These are phyloP conservation scores for Neonothopanus nambi DNA, from an alignment of 1,284 basidiomycete species.

Conservation along the genomic window DNA sequence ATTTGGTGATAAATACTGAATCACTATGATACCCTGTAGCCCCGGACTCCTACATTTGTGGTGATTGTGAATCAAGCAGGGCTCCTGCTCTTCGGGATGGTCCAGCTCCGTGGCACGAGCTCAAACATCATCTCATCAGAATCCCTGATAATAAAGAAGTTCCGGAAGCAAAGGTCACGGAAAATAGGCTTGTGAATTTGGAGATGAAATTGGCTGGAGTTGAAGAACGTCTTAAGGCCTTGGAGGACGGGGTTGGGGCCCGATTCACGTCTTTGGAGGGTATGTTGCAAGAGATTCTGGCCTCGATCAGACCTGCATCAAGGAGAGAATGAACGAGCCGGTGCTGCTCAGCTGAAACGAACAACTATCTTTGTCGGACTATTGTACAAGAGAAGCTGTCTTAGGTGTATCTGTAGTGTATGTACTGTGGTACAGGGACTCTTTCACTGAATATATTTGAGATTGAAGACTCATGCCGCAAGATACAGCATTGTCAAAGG, in stretches of 20 bases:
- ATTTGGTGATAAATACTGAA: neutral
- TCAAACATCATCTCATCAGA: slow-evolving; percentile 3
- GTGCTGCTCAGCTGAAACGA: no score
- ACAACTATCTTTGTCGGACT: no score
- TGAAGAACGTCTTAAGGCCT: neutral
- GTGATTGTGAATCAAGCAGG: slow-evolving; percentile 9
- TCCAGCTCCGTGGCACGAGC: slow-evolving; percentile 1
- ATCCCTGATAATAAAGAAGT: neutral
- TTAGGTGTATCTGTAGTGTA: no score
- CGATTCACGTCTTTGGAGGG: neutral
- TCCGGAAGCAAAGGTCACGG: neutral
- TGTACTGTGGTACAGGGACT: no score
- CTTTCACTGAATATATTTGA: no score
- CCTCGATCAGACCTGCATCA: neutral
- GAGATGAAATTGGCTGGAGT: slow-evolving; percentile 4
- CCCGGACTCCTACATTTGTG: slow-evolving; percentile 10
- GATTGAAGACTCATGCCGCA: no score
- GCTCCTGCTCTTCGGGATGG: neutral
- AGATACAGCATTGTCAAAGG: no score
- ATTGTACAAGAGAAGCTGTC: no score
- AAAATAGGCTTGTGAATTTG: slow-evolving; percentile 3
- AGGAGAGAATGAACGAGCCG: no score
- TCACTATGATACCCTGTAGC: neutral
- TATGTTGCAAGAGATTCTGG: neutral
- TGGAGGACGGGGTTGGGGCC: neutral